Evolutionary conservation across 257 asterid genomes (phyloP), one percentile per base, ranked within the genome.

Genomic region (Fraxinus anomala): DNA sequence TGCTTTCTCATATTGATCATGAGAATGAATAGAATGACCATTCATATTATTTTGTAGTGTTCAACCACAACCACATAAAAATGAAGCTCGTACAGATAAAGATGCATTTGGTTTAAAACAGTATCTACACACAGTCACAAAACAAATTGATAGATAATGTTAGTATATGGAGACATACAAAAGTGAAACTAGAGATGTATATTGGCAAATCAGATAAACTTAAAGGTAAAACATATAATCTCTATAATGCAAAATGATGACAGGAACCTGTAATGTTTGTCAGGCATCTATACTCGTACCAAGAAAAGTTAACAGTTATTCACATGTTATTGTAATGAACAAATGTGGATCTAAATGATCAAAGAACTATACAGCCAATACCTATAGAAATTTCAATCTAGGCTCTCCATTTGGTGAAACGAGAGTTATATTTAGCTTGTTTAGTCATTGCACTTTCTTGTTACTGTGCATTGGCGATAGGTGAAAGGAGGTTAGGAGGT

Each of bases 11-110:
- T 76, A 72, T 40, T 72, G 40, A 61, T 34, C 2, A 11, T 42
- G 69, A 71, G 11, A 80, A 77, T 49, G 72, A 44, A 76, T 72
- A 68, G 73, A 40, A 21, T 61, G 34, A 74, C 34, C 39, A 69
- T 36, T 26, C 69, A 68, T 28, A 28, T 37, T 9, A 31, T 30
- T 40, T 33, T 16, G 6, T 36, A 59, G 73, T 51, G 61, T 63
- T 59, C 74, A 70, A 70, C 76, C 44, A 61, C 44, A 14, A 6
- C 76, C 63, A 70, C 34, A 11, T 6, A 59, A 6, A 40, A 9
- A 68, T 36, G 39, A 59, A 80, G 65, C 65, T 61, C 4, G 0
- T 5, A 23, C 33, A 11, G 23, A 61, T 26, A 54, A 66, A 47
- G 65, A 49, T 19, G 28, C 31, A 63, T 49, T 30, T 75, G 36